Base-by-base conservation (phyloP, 441 rosid genomes). In the Adansonia madagascariensis region DNA sequence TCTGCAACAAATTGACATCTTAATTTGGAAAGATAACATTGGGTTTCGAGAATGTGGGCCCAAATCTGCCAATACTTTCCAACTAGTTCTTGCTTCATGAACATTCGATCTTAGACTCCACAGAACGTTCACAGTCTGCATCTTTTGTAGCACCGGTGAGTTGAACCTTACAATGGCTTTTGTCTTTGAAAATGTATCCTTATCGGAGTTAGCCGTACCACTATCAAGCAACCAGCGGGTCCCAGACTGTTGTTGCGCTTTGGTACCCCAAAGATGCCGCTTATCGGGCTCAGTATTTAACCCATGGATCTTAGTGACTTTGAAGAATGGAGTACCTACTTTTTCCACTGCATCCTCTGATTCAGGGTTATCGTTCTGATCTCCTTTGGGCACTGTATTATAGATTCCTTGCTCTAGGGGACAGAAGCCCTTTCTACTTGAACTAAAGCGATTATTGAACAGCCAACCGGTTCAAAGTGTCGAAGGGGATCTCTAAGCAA, bases 401-500 rank as follows among this genome's bases (percentile, higher is more conserved):
- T 73, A 61, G 11, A 41, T 9, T 75, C 68, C 69, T 73, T 78
- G 77, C 52, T 76, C 70, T 50, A 24, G 73, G 82, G 71, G 67
- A 73, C 81, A 74, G 74, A 18, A 43, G 78, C 63, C 79, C 91
- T 88, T 83, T 89, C 91, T 57, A 88, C 86, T 78, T 89, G 91
- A 66, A 93, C 67, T 63, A 91, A 70, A 62, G 89, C 93, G 76
- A 93, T 91, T 93, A 93, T 93, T 73, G 92, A 85, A 44, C 86
- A 84, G 63, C 94, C 96, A 65, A 91, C 92, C 44, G 95, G 87
- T 75, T 91, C 96, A 73, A 84, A 88, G 79, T 85, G 81, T 79
- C 84, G 86, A 20, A 79, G 82, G 71, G 93, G 94, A 75, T 93
- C 96, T 80, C 94, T 86, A 77, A 89, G 94, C 81, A 87, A 83